Base-by-base conservation (phyloP, 345 rosid species). In the Psidium guajava region DNA sequence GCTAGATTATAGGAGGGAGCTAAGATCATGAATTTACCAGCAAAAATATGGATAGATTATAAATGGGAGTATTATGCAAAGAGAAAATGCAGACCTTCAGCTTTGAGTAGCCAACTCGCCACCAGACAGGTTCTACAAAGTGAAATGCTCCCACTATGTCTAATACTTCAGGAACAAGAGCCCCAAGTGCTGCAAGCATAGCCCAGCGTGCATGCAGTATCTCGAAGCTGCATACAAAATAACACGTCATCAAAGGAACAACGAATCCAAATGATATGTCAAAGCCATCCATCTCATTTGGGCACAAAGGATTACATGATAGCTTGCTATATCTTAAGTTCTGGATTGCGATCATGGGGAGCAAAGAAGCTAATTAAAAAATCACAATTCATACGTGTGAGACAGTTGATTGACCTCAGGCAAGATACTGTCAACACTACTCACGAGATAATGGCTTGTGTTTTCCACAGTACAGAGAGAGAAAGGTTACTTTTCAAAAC, bases 191-290 rank as follows among this genome's bases (percentile, higher is more conserved):
- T 73, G 95, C 98, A 89, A 95, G 97, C 99, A 97, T 95, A 58
- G 98, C 99, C 99, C 99, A 97, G 52, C 98, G 98, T 86, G 98
- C 97, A 89, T 97, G 98, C 69, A 95, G 92, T 92, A 95, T 94
- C 88, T 97, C 98, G 82, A 95, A 97, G 92, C 99, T 97, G 94
- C 90, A 86, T 61, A 55, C 56, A 18, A 32, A 8, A 69, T 32
- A 18, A 69, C 0, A 0, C 24, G 5, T 69, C 77, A 36, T 22
- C 36, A 18, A 32, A 69, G 44, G 77, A 69, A 52, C n/a, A 52
- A 27, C 0, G 6, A 27, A 44, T 82, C 83, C 11, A 8, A 52
- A 52, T 21, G 22, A 52, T n/a, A 50, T 27, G 25, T 82, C 8
- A 52, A 36, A 82, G 11, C 25, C 42, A 69, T 69, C 77, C 24